Base-by-base conservation (phyloP, 2,329 filamentous ascomycete species). In the Fusarium globosum region DNA sequence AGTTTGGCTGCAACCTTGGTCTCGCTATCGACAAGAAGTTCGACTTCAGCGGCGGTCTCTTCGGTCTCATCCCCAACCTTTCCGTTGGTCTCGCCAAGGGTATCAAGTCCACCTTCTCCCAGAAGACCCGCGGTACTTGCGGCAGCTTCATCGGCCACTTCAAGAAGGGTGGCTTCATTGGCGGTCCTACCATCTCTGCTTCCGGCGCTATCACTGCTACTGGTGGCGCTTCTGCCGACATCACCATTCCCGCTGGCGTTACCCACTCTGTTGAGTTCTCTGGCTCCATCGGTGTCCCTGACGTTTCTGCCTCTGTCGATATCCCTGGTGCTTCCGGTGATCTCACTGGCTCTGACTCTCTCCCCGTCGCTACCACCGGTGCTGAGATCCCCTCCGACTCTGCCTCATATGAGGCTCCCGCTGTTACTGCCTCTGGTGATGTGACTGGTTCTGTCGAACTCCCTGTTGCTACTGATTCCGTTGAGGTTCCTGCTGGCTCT, bases 1-100 rank as follows among this genome's bases (percentile, higher is more conserved):
- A 73, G 35, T 73, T 76, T 23, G 68, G 53, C 46, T 76, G 77
- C 52, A 69, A 65, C 56, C 66, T 76, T 16, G 77, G 77, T 58
- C 46, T 79, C 41, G 69, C 67, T 48, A 52, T 78, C 43, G 64
- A 76, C n/a, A 52, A 70, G 53, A 52, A 71, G 58, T 65, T 77
- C 42, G 69, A 75, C 18, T 55, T 78, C 55, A 68, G 69, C 56
- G 73, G 72, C 28, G 59, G 84, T 68, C 78, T 82, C 20, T 73
- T 86, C 35, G 77, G 80, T 65, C 73, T 84, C 21, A 81, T 81
- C 35, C 85, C 85, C 28, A 83, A 81, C 61, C 71, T 85, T 30
- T 83, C 81, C 14, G 81, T 83, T 39, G 81, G 80, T 12, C 77
- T 86, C 18, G 76, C 72, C 33, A 67, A 53, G 43, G 71, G 65